These are phyloP conservation scores for Otatea glauca DNA, from an alignment of 176 grass and related monocot genomes.

Conservation along the genomic window DNA sequence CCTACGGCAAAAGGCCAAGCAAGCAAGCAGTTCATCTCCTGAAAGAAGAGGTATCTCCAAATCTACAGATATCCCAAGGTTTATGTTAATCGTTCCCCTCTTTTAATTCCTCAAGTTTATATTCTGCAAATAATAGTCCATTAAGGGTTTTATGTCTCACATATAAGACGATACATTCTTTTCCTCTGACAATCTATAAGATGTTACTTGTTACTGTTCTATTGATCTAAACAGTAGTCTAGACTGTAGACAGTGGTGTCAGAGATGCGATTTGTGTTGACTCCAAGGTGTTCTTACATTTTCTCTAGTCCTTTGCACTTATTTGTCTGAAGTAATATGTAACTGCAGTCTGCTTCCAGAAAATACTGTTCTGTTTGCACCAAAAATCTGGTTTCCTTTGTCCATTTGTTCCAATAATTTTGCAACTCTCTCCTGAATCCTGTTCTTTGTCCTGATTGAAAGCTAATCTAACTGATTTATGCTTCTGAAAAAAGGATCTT, in stretches of 20 bases:
- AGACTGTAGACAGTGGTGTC: not conserved
- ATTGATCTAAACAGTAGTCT: not conserved
- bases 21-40: not conserved
- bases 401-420: not conserved
- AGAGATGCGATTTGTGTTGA: not conserved
- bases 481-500: not conserved
- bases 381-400: not conserved
- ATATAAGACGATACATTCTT: not conserved
- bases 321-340: not conserved
- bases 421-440: not conserved
- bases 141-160: not conserved
- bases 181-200: not conserved
- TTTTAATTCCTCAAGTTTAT: not conserved
- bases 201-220: not conserved
- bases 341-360: not conserved
- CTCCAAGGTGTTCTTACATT: not conserved
- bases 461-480: not conserved
- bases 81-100: not conserved
- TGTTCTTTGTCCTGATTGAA: not conserved
- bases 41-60: conserved; percentile 1
- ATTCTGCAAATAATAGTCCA: not conserved
- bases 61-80: not conserved
- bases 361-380: not conserved
- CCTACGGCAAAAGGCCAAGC: not conserved
- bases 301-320: not conserved